These are phyloP conservation scores for Tolypocladium ovalisporum DNA, from an alignment of 2,329 filamentous ascomycete species.

Conservation along the genomic window DNA sequence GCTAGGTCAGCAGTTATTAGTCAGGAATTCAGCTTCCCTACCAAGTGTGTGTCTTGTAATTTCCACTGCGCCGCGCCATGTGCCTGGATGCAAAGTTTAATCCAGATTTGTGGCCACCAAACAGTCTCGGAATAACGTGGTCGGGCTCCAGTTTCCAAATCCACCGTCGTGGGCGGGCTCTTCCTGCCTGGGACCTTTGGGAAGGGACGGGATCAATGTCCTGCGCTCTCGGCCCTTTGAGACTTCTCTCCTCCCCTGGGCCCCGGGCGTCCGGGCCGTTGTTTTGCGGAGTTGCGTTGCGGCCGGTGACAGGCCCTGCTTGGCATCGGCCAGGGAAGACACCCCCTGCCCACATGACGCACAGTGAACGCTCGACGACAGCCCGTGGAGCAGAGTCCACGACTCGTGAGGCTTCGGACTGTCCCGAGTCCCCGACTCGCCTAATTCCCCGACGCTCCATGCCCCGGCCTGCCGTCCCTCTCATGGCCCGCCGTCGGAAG, in stretches of 20 bases:
- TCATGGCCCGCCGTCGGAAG: background rate
- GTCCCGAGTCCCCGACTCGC: background rate
- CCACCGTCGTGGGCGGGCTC: background rate
- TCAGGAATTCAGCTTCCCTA: background rate
- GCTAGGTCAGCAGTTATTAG: background rate
- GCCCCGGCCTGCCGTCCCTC: background rate
- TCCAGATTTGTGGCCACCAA: background rate
- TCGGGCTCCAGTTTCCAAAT: background rate
- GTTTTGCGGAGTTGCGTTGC: background rate
- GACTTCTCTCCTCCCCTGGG: background rate
- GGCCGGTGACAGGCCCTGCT: too few relatives aligned
- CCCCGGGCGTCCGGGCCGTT: background rate
- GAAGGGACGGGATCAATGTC: background rate
- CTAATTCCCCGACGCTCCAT: background rate
- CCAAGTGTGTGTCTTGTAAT: background rate
- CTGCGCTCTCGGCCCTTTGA: background rate
- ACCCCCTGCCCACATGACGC: background rate
- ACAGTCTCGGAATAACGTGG: background rate
- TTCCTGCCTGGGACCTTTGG: background rate
- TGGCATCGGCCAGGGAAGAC: too few relatives aligned
- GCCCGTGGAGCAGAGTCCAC: background rate
- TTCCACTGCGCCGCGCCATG: conserved; percentile 1
- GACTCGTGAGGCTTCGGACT: background rate
- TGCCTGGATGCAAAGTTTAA: conserved; percentile 4
- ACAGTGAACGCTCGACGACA: background rate